phyloP scores from a whole-genome alignment of 2,329 filamentous ascomycete genomes.

The Colletotrichum paranaense region DNA sequence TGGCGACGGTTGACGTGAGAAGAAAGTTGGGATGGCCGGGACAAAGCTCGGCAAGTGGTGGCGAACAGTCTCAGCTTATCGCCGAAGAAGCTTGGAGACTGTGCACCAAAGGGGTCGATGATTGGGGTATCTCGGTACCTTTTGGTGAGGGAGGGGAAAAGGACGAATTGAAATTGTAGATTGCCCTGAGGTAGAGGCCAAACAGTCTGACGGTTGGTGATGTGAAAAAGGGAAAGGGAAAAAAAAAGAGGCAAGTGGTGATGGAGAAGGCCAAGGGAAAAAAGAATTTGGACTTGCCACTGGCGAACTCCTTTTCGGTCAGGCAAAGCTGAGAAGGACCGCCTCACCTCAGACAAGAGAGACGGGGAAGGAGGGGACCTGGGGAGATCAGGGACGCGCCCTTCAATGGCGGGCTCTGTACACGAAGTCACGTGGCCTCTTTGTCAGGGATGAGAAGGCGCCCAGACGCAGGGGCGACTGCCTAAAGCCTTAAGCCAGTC shows the following conservation, averaged over 20 bases:
- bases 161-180: background rate
- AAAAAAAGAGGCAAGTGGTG: background rate
- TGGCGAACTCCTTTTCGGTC: slow-evolving; percentile 1
- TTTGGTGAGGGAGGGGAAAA: background rate
- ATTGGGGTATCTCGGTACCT: background rate
- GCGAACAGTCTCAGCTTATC: slow-evolving; percentile 33
- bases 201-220: background rate
- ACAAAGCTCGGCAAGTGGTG: slow-evolving; percentile 33
- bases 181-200: background rate
- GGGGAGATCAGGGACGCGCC: background rate
- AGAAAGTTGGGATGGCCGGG: slow-evolving; percentile 28
- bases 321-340: background rate
- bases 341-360: background rate
- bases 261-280: background rate
- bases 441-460: slow-evolving; percentile 5
- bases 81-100: slow-evolving; percentile 4
- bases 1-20: slow-evolving; percentile 4
- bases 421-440: slow-evolving; percentile 34
- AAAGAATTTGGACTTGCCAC: background rate
- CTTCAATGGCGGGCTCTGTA: slow-evolving; percentile 18
- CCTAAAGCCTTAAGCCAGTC: background rate
- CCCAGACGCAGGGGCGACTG: slow-evolving; percentile 4
- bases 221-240: background rate
- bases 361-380: background rate
- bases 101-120: background rate